Evolutionary conservation across 805 yeast genomes (phyloP).

Genomic region (Myxozyma neotropica): DNA sequence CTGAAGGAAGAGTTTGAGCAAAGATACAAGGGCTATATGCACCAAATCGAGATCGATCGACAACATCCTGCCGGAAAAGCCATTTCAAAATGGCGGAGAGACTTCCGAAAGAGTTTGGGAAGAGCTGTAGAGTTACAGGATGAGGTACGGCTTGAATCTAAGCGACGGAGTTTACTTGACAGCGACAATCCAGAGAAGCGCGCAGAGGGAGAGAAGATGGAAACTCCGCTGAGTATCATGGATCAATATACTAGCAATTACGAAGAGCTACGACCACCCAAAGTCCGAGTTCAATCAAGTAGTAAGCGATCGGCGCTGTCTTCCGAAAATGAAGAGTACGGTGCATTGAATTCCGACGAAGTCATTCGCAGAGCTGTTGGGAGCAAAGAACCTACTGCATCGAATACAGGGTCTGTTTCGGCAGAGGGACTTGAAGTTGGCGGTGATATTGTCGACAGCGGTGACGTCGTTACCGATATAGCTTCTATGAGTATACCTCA

Average conservation of each 20-base stretch:
- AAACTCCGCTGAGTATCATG: slow-evolving; percentile 67
- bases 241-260: slow-evolving; percentile 9
- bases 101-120: slow-evolving; percentile 44
- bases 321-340: slow-evolving; percentile 44
- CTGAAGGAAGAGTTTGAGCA: slow-evolving; percentile 77
- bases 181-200: slow-evolving; percentile 56
- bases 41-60: slow-evolving; percentile 58
- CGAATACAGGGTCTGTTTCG: no score
- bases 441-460: neutral
- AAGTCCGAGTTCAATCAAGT: neutral
- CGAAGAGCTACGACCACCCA: slow-evolving; percentile 11
- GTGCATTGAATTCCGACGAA: slow-evolving; percentile 12
- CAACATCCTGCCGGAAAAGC: slow-evolving; percentile 54
- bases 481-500: neutral
- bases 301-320: slow-evolving; percentile 39
- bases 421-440: neutral
- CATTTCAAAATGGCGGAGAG: slow-evolving; percentile 44
- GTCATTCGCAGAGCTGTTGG: slow-evolving; percentile 36
- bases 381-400: slow-evolving; percentile 12
- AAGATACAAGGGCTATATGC: slow-evolving; percentile 73
- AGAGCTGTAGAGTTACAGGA: slow-evolving; percentile 66
- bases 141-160: slow-evolving; percentile 71
- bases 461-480: neutral
- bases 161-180: slow-evolving; percentile 57
- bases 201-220: slow-evolving; percentile 56